These are phyloP conservation scores for Galium porrigens DNA, from an alignment of 305 asterid genomes.

Conservation along the genomic window DNA sequence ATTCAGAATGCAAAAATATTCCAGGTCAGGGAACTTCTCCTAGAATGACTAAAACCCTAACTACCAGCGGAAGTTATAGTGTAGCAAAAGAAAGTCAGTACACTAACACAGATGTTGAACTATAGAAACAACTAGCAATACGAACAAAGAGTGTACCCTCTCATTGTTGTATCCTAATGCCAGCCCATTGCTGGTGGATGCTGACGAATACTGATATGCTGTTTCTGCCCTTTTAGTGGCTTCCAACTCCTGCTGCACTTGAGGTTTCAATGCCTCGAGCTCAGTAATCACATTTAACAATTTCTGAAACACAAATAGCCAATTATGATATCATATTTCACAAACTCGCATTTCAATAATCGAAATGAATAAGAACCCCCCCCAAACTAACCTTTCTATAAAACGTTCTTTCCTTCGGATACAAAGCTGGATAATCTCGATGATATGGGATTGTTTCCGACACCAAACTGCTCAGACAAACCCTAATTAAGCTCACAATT, in stretches of 20 bases:
- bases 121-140: slow-evolving; percentile 6
- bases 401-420: slow-evolving; percentile 37
- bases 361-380: background rate
- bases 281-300: slow-evolving; percentile 46
- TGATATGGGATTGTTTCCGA: slow-evolving; percentile 80
- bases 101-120: slow-evolving; percentile 1
- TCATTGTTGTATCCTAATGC: slow-evolving; percentile 29
- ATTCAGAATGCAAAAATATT: background rate
- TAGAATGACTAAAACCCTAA: background rate
- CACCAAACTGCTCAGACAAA: slow-evolving; percentile 53
- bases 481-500: slow-evolving; percentile 14
- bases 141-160: slow-evolving; percentile 32
- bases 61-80: background rate
- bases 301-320: slow-evolving; percentile 34
- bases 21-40: background rate
- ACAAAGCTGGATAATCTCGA: slow-evolving; percentile 50
- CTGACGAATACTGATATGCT: slow-evolving; percentile 22
- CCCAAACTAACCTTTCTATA: slow-evolving; percentile 39
- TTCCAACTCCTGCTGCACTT: slow-evolving; percentile 36
- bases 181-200: slow-evolving; percentile 22
- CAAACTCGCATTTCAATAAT: background rate
- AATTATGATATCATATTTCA: slow-evolving; percentile 16
- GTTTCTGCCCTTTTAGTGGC: slow-evolving; percentile 25
- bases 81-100: background rate
- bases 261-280: slow-evolving; percentile 61